Evolutionary conservation across 2,329 filamentous ascomycete species (phyloP), one percentile per base, ranked within the genome.

Genomic region (Hymenoscyphus fructigenus): DNA sequence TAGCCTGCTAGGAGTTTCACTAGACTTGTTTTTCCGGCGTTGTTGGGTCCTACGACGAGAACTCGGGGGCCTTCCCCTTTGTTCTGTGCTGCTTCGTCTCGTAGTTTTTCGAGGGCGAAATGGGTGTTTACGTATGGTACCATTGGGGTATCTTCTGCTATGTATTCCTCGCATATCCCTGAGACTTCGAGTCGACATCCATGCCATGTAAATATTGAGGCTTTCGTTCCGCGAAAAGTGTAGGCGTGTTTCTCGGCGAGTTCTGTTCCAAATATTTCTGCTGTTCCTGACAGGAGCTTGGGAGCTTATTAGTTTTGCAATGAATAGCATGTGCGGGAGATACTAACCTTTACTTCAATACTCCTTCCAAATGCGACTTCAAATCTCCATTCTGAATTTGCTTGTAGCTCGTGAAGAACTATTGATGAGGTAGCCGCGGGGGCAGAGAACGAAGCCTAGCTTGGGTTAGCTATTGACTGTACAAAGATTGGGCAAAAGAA

Each of bases 231-330:
- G 57, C 85, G 84, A 78, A 99, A 94, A 36, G 84, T 88, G 80
- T 98, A 98, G 10, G 86, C 84, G 60, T 90, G 90, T 64, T 90
- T 90, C 10, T 86, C 84, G 12, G 93, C 93, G 55, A 99, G 89
- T 79, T 99, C 95, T 63, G 94, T 93, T 75, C 95, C 95, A 76
- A 98, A 97, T 74, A 96, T 88, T 78, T 99, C 95, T 59, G 94
- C 95, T 1, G 89, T 92, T 67, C 95, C 95, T 38, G 85, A 87
- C 63, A 92, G 79, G 29, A 98, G 82, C 80, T 93, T 47, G 77
- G 76, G 60, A 84, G 23, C 66, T 34, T 76, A 72, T 65, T 78
- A 77, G 67, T 75, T 78, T 67, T 59, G 17, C 20, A 26, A 6
- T 29, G 23, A 14, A 14, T 5, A 12, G 32, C 7, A 53, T 29